Base-by-base conservation (phyloP, 208 protist genomes). In the Strigomonas galati region DNA sequence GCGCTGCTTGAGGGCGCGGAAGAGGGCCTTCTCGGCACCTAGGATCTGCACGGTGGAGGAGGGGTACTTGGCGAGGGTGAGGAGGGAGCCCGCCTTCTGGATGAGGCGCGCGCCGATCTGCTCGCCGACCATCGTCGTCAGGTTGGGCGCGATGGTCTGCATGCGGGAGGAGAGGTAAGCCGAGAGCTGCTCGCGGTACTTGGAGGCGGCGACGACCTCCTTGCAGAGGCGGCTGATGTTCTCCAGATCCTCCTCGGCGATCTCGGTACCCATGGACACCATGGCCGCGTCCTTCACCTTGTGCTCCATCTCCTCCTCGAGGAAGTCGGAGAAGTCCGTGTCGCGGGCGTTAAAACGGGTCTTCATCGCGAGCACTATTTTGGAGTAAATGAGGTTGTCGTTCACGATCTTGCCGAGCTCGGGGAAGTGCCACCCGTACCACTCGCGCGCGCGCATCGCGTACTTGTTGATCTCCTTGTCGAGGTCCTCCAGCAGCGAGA, bases 381-480 rank as follows among this genome's bases (percentile, higher is more conserved):
- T 97, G 54, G 96, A 94, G 77, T 99, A 99, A 46, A 89, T 62
- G 19, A 98, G 75, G 73, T 99, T 98, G 74, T 99, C 98, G 35
- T 97, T 89, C 19, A 99, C 85, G 28, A 99, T 87, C 83, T 99
- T 99, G 51, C 71, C 76, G 15, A 99, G 73, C 84, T 99, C 98
- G 10, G 98, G 98, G 87, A 99, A 99, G 90, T 99, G 98, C 98
- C 98, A 99, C 31, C 97, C 97, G 81, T 99, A 99, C 98, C 98
- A 99, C 89, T 99, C 98, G 49, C 87, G 85, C 26, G 98, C 92
- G 54, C 98, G 90, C 98, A 99, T 99, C 7, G 93, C 97, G 79
- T 99, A 99, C 67, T 98, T 99, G 85, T 99, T 99, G 54, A 99
- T 91, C 78, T 99, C 98, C 82, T 99, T 99, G 78, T 99, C 98